Evolutionary conservation across 768 basidiomycete genomes (phyloP).

Genomic region (Tricholoma sp.): DNA sequence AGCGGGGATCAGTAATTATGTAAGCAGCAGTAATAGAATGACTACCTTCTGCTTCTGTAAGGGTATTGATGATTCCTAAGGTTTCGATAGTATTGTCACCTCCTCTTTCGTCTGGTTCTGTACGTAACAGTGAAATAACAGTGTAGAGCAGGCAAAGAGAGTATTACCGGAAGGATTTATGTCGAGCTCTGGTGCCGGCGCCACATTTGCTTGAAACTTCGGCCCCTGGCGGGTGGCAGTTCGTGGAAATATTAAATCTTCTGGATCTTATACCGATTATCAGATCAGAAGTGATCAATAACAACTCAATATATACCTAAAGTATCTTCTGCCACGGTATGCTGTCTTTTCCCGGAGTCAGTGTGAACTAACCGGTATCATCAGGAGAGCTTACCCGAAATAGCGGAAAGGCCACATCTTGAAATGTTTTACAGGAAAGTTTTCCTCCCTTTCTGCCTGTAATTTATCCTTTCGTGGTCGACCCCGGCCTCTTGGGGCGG

Average conservation of each 20-base stretch:
- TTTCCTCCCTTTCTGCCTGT: slow-evolving; percentile 75
- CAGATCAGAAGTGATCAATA: slow-evolving; percentile 12
- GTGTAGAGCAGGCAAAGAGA: neutral
- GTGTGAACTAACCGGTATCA: neutral
- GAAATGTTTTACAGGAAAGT: slow-evolving; percentile 73
- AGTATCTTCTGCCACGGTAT: slow-evolving; percentile 90
- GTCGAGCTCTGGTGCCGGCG: slow-evolving; percentile 36
- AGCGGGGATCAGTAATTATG: slow-evolving; percentile 16
- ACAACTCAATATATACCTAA: slow-evolving; percentile 50
- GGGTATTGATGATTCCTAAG: slow-evolving; percentile 56
- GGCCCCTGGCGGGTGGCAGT: slow-evolving; percentile 87
- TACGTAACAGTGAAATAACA: slow-evolving; percentile 9
- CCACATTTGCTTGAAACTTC: slow-evolving; percentile 74
- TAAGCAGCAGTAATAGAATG: slow-evolving; percentile 17
- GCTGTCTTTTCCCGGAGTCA: slow-evolving; percentile 47
- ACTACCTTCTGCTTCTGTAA: slow-evolving; percentile 67
- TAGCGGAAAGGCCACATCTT: slow-evolving; percentile 95
- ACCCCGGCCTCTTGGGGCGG: slow-evolving; percentile 66
- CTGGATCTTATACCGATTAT: slow-evolving; percentile 60
- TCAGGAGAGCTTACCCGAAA: slow-evolving; percentile 69
- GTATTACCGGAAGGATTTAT: slow-evolving; percentile 34
- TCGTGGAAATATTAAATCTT: slow-evolving; percentile 95
- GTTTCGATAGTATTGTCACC: slow-evolving; percentile 72
- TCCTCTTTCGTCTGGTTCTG: slow-evolving; percentile 61
- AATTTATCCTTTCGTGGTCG: slow-evolving; percentile 72